Base-by-base conservation (phyloP, 2,329 filamentous ascomycete genomes). In the Beauveria asiatica region DNA sequence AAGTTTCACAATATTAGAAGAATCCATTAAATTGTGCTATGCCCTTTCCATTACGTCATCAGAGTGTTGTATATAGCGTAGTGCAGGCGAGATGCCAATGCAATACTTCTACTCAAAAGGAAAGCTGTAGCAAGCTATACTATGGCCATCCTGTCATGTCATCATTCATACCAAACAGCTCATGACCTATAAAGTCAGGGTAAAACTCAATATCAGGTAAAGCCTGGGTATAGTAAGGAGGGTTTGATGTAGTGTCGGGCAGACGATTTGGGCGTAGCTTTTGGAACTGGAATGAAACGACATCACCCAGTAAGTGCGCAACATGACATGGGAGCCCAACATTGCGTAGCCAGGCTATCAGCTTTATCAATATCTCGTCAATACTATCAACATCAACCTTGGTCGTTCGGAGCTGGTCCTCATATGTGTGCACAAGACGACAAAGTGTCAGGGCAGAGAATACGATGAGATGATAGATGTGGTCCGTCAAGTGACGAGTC, bases 401-500 rank as follows among this genome's bases (percentile, higher is more conserved):
- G 0, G 23, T 27, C 6, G 65, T 48, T 3, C 67, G 62, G 0
- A 69, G 27, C 23, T 64, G 63, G 7, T 62, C 19, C 30, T 68
- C 67, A 8, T 68, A 70, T 1, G 59, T 66, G 19, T 66, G 61
- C 1, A 68, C 42, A 7, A 70, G 55, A n/a, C 62, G 65, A 1
- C 65, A 68, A 0, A 69, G 60, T 0, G 63, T 68, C 1, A 70
- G 62, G 1, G 68, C 67, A 1, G 68, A 66, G 41, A 70, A 70
- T 7, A 64, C 65, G n/a, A 70, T 37, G 19, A 68, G 57, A 33
- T 69, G 68, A 30, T 70, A 70, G 11, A 70, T 70, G 44, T 70
- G 68, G 42, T 70, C 68, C 0, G 68, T 70, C 16, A 70, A 52
- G 42, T 70, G 68, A 0, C 66, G 65, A 13, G 67, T 69, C 1